Evolutionary conservation across 1,284 basidiomycete species (phyloP).

Genomic region (Cutaneotrichosporon sp.): DNA sequence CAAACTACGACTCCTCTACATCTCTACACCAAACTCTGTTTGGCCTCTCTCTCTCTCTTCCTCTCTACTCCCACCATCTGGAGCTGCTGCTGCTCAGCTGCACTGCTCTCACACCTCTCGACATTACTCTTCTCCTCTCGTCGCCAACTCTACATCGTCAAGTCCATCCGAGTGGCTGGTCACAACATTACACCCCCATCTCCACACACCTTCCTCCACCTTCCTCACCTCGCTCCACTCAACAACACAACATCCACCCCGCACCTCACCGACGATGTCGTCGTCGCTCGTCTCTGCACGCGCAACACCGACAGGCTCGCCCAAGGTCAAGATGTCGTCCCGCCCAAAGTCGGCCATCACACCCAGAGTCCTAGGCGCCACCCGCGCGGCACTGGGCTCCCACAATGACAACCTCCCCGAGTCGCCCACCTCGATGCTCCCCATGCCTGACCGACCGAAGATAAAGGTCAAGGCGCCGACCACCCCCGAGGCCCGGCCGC

Average conservation of each 20-base stretch:
- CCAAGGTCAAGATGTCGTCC: slow-evolving; percentile 10
- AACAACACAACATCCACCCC: neutral
- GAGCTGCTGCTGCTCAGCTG: no score
- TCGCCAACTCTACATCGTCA: neutral
- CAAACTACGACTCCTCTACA: no score
- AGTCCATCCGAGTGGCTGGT: neutral
- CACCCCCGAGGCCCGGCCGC: slow-evolving; percentile 47
- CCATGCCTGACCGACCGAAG: slow-evolving; percentile 19
- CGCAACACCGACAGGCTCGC: slow-evolving; percentile 1
- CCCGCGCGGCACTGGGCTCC: slow-evolving; percentile 11
- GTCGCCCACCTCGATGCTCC: slow-evolving; percentile 13
- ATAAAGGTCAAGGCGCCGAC: slow-evolving; percentile 46
- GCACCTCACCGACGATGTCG: neutral
- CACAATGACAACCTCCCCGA: slow-evolving; percentile 24
- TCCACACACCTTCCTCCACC: neutral
- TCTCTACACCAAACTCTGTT: slow-evolving; percentile 1
- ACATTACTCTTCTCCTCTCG: neutral
- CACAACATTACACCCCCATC: neutral
- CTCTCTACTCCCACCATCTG: no score
- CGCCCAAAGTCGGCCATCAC: slow-evolving; percentile 5
- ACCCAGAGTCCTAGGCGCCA: slow-evolving; percentile 4
- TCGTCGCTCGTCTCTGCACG: slow-evolving; percentile 2
- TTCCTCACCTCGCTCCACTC: neutral
- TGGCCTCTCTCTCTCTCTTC: neutral
- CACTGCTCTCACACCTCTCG: neutral